These are phyloP conservation scores for Rhizomucor miehei DNA, from an alignment of 371 early-diverging fungal species.

Conservation along the genomic window DNA sequence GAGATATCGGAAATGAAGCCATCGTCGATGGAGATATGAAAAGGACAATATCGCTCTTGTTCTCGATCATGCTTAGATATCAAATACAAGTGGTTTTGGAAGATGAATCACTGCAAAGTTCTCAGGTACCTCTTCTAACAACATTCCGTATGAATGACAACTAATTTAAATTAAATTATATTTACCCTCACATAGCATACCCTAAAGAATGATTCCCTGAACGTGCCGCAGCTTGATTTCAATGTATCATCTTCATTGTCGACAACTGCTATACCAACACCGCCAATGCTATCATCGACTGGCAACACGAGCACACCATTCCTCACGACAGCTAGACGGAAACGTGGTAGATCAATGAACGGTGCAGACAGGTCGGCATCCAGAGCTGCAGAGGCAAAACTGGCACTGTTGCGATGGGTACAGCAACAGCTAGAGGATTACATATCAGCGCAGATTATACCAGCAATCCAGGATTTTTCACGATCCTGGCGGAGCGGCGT, in stretches of 20 bases:
- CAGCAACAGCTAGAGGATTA: constrained; percentile 60
- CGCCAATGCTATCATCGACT: constrained; percentile 5
- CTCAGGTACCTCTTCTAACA: not conserved
- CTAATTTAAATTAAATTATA: not conserved
- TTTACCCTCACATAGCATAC: not conserved
- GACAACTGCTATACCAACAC: constrained; percentile 1
- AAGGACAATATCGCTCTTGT: constrained; percentile 77
- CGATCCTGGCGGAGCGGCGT: constrained; percentile 71
- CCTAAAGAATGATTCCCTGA: constrained; percentile 6
- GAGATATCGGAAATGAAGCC: constrained; percentile 77
- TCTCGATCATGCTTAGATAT: constrained; percentile 74
- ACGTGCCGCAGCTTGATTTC: not conserved
- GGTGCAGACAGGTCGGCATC: constrained; percentile 8
- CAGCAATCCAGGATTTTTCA: constrained; percentile 61
- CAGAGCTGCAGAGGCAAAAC: constrained; percentile 44
- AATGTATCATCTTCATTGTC: constrained; percentile 7
- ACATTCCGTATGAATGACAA: not conserved
- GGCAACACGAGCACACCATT: constrained; percentile 12
- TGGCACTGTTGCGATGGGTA: constrained; percentile 65
- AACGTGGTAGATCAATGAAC: constrained; percentile 9
- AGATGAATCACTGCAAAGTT: constrained; percentile 6
- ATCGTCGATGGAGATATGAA: constrained; percentile 85
- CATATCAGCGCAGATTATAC: constrained; percentile 43
- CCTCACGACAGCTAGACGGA: constrained; percentile 17
- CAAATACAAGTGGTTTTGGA: constrained; percentile 49